Evolutionary conservation across 371 early-diverging fungal species (phyloP).

Genomic region (Funneliformis caledonium): DNA sequence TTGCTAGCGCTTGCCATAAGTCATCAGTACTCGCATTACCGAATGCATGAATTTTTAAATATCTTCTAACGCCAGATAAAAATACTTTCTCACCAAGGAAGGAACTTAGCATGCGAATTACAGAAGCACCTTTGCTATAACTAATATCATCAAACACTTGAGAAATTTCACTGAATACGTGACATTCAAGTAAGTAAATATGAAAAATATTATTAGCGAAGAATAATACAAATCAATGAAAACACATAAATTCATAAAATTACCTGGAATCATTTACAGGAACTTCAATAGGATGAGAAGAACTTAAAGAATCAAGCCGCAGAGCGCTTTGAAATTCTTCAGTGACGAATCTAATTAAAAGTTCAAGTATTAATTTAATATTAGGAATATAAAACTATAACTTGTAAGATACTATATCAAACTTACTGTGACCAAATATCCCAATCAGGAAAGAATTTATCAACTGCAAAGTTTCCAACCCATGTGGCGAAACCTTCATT

Average conservation of each 20-base stretch:
- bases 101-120: conserved; percentile 89
- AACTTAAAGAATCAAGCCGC: conserved; percentile 76
- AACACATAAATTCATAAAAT: neutral
- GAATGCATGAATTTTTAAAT: conserved; percentile 81
- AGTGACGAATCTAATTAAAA: conserved; percentile 59
- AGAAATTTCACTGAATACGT: conserved; percentile 62
- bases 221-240: neutral
- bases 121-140: conserved; percentile 93
- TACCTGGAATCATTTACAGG: conserved; percentile 71
- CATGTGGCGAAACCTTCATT: conserved; percentile 99
- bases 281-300: conserved; percentile 93
- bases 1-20: conserved; percentile 82
- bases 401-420: neutral
- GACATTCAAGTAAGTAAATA: neutral
- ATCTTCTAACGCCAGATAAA: conserved; percentile 76
- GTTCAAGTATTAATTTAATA: neutral
- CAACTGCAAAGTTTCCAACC: conserved; percentile 83
- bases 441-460: conserved; percentile 81
- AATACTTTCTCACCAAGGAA: conserved; percentile 78
- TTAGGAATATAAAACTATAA: neutral
- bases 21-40: conserved; percentile 85
- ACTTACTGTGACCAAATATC: conserved; percentile 66
- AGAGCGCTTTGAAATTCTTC: conserved; percentile 75
- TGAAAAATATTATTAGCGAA: neutral
- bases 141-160: conserved; percentile 86